phyloP scores from a whole-genome alignment of 1,284 basidiomycete genomes.

The Trichosporon asahii region DNA sequence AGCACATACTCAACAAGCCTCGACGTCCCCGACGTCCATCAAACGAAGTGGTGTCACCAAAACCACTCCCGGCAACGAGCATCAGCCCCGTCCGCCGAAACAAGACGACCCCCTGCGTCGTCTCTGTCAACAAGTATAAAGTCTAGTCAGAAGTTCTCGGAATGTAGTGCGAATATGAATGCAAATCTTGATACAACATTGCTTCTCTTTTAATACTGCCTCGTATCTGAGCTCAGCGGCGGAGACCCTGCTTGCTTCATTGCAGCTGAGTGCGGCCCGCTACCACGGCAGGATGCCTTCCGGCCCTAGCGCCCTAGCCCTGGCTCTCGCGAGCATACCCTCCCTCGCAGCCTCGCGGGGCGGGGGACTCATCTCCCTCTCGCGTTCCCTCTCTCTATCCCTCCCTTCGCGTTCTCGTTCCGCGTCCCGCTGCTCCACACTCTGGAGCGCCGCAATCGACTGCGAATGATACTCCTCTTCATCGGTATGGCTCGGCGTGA shows the following conservation, averaged over 20 bases:
- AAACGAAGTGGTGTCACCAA: too few species aligned
- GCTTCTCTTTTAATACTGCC: background rate
- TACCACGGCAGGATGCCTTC: constrained; percentile 17
- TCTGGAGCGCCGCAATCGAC: background rate
- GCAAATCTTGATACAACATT: background rate
- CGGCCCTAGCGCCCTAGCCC: constrained; percentile 12
- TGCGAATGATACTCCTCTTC: background rate
- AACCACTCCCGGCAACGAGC: too few species aligned
- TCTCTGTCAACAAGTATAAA: background rate
- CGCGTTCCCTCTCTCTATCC: background rate
- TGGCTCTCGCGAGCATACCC: constrained; percentile 13
- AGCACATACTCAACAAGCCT: too few species aligned
- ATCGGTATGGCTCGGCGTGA: background rate
- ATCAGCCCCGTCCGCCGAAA: too few species aligned
- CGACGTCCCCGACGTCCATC: too few species aligned
- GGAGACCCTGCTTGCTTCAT: too few species aligned
- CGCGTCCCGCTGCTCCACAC: background rate
- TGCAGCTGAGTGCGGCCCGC: too few species aligned
- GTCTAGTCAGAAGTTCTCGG: background rate
- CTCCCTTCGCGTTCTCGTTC: background rate
- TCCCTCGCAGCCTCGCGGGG: background rate
- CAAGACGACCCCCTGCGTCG: too few species aligned
- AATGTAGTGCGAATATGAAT: background rate
- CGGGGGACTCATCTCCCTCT: background rate
- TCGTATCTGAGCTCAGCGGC: background rate